Evolutionary conservation across 2,329 filamentous ascomycete genomes (phyloP).

Genomic region (Hypoxylon sp.): DNA sequence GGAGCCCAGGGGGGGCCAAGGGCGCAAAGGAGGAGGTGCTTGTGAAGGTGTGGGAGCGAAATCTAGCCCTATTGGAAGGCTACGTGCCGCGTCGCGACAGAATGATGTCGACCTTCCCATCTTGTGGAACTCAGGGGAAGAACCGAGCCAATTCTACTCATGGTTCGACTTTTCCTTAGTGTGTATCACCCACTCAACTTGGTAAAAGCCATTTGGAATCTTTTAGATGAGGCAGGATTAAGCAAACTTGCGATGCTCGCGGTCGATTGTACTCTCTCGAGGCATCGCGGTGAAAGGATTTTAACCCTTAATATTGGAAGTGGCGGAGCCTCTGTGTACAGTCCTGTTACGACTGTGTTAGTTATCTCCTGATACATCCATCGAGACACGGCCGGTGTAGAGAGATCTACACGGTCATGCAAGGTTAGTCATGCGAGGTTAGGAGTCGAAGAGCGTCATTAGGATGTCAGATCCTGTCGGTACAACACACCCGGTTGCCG

Average conservation of each 20-base stretch:
- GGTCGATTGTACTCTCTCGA: not conserved
- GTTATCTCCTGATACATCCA: slow-evolving; percentile 20
- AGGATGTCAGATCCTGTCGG: slow-evolving; percentile 3
- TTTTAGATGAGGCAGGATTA: slow-evolving; percentile 1
- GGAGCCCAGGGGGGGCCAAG: not conserved
- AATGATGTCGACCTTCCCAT: slow-evolving; percentile 21
- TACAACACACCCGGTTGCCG: slow-evolving; percentile 1
- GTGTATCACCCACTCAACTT: slow-evolving; percentile 7
- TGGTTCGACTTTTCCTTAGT: slow-evolving; percentile 11
- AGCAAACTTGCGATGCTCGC: not conserved
- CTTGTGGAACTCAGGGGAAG: slow-evolving; percentile 16
- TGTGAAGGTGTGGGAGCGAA: slow-evolving; percentile 5
- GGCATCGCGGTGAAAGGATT: slow-evolving; percentile 22
- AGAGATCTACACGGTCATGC: slow-evolving; percentile 12
- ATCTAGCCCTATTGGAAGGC: slow-evolving; percentile 27
- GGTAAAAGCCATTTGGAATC: not conserved
- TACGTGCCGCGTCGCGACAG: slow-evolving; percentile 15
- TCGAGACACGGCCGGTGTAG: slow-evolving; percentile 26
- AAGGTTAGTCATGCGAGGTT: slow-evolving; percentile 6
- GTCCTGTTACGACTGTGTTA: slow-evolving; percentile 2
- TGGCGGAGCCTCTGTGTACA: slow-evolving; percentile 21
- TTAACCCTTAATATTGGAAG: slow-evolving; percentile 20
- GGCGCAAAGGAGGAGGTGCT: not conserved
- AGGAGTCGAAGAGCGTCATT: not conserved
- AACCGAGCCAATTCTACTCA: slow-evolving; percentile 12